These are phyloP conservation scores for Amaranthus tricolor DNA, from an alignment of 179 eudicot genomes.

Conservation along the genomic window DNA sequence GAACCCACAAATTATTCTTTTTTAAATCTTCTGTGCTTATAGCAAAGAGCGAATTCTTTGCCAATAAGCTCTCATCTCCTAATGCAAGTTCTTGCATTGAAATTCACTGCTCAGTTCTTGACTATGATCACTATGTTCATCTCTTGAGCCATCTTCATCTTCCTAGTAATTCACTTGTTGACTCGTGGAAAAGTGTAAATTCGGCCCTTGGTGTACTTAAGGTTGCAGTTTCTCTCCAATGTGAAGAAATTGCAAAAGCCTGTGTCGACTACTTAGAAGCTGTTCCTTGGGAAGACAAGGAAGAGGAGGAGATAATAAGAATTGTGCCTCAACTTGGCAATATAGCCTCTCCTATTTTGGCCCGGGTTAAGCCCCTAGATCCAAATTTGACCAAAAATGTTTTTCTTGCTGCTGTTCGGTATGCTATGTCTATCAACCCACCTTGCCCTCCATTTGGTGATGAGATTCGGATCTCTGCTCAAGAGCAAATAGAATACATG, in stretches of 20 bases:
- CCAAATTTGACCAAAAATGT: conserved; percentile 51
- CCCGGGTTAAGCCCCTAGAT: conserved; percentile 58
- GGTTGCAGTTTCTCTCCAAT: conserved; percentile 45
- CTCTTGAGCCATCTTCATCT: conserved; percentile 50
- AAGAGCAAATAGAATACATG: conserved; percentile 94
- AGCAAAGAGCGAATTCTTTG: conserved; percentile 10
- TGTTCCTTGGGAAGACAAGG: conserved; percentile 71
- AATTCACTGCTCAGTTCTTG: conserved; percentile 48
- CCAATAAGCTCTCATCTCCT: conserved; percentile 6
- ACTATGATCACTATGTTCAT: conserved; percentile 48
- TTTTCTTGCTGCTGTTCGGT: conserved; percentile 71
- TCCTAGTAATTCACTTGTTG: conserved; percentile 42
- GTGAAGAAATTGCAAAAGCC: conserved; percentile 48
- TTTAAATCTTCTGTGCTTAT: not conserved
- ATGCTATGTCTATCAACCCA: conserved; percentile 55
- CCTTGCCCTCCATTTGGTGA: conserved; percentile 65
- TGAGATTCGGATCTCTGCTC: conserved; percentile 73
- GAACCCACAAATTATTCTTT: conserved; percentile 3
- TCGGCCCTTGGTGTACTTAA: conserved; percentile 65
- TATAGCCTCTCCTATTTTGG: conserved; percentile 61
- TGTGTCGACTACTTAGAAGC: conserved; percentile 76
- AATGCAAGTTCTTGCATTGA: conserved; percentile 34
- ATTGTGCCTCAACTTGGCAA: conserved; percentile 54
- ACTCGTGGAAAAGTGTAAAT: conserved; percentile 55
- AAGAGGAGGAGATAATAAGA: conserved; percentile 59